Evolutionary conservation across 805 yeast genomes (phyloP).

Genomic region (Candida yuanshanica): DNA sequence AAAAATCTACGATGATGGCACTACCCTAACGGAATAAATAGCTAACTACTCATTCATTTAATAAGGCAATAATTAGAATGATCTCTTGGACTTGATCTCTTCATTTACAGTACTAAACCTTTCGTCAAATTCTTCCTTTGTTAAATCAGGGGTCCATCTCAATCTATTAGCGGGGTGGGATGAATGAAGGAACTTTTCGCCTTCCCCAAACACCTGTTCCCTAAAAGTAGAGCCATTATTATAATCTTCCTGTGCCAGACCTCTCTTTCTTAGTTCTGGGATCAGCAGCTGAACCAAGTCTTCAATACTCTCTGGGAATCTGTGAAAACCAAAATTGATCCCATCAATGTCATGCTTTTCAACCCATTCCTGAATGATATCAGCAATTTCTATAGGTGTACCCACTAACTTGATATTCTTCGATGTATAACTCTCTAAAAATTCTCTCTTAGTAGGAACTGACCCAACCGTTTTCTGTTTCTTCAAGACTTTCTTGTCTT

Average conservation of each 20-base stretch:
- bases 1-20: too few relatives aligned
- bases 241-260: constrained; percentile 32
- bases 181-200: constrained; percentile 12
- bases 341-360: constrained; percentile 36
- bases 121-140: constrained; percentile 21
- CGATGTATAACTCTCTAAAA: constrained; percentile 7
- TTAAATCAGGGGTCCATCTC: constrained; percentile 5
- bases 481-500: constrained; percentile 24
- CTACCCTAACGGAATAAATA: too few relatives aligned
- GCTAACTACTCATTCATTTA: too few relatives aligned
- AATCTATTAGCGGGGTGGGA: constrained; percentile 16
- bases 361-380: constrained; percentile 33
- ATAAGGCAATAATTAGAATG: too few relatives aligned
- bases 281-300: constrained; percentile 32
- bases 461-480: constrained; percentile 1
- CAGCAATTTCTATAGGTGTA: constrained; percentile 32
- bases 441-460: constrained; percentile 6
- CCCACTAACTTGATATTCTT: constrained; percentile 26
- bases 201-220: constrained; percentile 15
- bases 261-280: constrained; percentile 33
- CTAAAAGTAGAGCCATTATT: constrained; percentile 27
- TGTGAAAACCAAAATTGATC: constrained; percentile 34
- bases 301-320: constrained; percentile 34
- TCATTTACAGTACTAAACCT: neutral
- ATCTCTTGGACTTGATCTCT: neutral